Evolutionary conservation across 805 yeast genomes (phyloP), one percentile per base, ranked within the genome.

Genomic region (Jamesozyma rosinii): DNA sequence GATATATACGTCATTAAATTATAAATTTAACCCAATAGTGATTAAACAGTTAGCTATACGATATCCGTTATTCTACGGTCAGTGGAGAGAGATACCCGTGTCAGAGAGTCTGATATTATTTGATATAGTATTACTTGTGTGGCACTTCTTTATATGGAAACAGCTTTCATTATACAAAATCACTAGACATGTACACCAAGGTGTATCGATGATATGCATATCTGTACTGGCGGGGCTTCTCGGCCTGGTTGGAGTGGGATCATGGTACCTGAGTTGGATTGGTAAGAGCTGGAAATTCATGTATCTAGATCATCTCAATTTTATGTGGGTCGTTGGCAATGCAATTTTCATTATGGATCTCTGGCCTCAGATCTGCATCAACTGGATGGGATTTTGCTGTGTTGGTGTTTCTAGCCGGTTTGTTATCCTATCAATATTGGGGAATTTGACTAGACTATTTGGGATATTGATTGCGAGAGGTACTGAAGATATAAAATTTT

Each of bases 311-410:
- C 56, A 67, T 27, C 46, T 70, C 3, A 72, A 72, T 42, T 64
- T 48, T 36, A 10, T 69, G 3, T 71, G 75, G 76, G 44, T 68
- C 0, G 34, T 59, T 1, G 59, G 63, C 10, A 59, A 61, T 30
- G 6, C 57, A 9, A 24, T 60, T 0, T 48, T 49, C 1, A 30
- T 58, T 1, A 34, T 65, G 20, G 61, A 61, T 41, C 54, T 63
- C 35, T 22, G 64, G 3, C 77, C 79, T 0, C 77, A 73, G 40
- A 38, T 69, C 2, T 50, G 62, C 9, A 47, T 70, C 42, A 70
- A 69, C 48, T 68, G 67, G 66, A 51, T 65, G 55, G 65, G 63
- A 13, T 38, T 45, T 32, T 59, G 58, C 18, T 60, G 63, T n/a
- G 38, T 43, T 19, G 67, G 67, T 1, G 14, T 57, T 6, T 62